These are phyloP conservation scores for Fusarium pseudoanthophilum DNA, from an alignment of 2,329 filamentous ascomycete genomes.

Conservation along the genomic window DNA sequence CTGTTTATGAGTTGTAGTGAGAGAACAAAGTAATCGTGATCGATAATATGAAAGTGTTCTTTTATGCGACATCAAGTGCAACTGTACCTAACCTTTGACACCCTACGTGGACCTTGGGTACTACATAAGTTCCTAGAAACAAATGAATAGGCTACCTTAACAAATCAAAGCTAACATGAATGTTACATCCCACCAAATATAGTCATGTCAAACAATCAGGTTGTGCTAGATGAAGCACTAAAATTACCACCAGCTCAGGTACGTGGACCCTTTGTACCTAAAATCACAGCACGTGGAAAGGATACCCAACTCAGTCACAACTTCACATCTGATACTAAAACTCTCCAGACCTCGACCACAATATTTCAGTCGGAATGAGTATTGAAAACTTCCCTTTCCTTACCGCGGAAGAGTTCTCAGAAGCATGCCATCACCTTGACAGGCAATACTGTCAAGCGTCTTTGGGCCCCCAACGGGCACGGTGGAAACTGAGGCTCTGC, in stretches of 20 bases:
- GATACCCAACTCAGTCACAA: conserved; percentile 21
- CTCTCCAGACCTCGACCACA: not conserved
- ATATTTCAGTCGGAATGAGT: conserved; percentile 46
- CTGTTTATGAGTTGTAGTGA: not conserved
- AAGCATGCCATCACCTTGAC: conserved; percentile 72
- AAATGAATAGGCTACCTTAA: not conserved
- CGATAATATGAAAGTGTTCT: not conserved
- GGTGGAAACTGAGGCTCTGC: conserved; percentile 66
- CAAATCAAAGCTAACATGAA: not conserved
- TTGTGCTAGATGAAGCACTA: not conserved
- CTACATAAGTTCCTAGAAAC: not conserved
- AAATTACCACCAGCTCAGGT: not conserved
- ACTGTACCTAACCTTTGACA: not conserved
- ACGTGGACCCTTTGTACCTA: conserved; percentile 14
- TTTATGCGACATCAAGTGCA: not conserved
- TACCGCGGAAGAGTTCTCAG: conserved; percentile 69
- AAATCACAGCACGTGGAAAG: conserved; percentile 17
- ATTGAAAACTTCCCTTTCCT: conserved; percentile 71
- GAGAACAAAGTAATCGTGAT: not conserved
- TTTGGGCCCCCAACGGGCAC: conserved; percentile 63
- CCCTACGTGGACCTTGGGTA: not conserved
- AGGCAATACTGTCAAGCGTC: conserved; percentile 67
- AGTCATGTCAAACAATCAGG: not conserved
- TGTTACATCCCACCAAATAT: not conserved
- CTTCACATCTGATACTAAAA: not conserved